Conservation (phyloP, 345 rosid genomes). For the Heritiera littoralis region DNA sequence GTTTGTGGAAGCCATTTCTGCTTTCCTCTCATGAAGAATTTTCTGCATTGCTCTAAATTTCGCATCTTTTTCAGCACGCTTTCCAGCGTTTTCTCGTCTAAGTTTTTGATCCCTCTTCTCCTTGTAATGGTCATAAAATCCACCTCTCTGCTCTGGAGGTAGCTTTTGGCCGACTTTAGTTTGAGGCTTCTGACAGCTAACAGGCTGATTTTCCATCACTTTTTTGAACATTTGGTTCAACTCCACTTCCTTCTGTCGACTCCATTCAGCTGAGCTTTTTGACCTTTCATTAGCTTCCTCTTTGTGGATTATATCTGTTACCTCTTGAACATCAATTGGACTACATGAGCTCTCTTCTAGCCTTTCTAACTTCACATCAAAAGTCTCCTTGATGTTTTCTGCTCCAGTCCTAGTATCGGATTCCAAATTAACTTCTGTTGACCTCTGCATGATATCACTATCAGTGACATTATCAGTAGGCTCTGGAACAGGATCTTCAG, state of each 20-base stretch:
- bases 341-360: constrained; percentile 28
- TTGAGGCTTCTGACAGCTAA: constrained; percentile 26
- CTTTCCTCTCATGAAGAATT: constrained; percentile 50
- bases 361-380: constrained; percentile 29
- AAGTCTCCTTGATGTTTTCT: constrained; percentile 28
- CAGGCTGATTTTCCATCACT: constrained; percentile 45
- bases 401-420: constrained; percentile 28
- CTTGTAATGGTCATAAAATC: constrained; percentile 57
- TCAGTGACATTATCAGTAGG: constrained; percentile 27
- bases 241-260: constrained; percentile 56
- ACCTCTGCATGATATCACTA: constrained; percentile 30
- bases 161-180: constrained; percentile 29
- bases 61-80: constrained; percentile 52
- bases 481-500: constrained; percentile 31
- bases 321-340: constrained; percentile 28
- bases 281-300: constrained; percentile 38
- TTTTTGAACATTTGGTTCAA: constrained; percentile 54
- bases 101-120: constrained; percentile 63
- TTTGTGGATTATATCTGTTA: constrained; percentile 22
- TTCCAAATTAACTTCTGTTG: constrained; percentile 33
- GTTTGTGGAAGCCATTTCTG: constrained; percentile 46
- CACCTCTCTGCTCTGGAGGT: constrained; percentile 50
- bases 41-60: constrained; percentile 53
- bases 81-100: constrained; percentile 52
- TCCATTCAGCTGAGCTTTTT: constrained; percentile 49